These are phyloP conservation scores for Actinomortierella ambigua DNA, from an alignment of 371 early-diverging fungal species.

Conservation along the genomic window DNA sequence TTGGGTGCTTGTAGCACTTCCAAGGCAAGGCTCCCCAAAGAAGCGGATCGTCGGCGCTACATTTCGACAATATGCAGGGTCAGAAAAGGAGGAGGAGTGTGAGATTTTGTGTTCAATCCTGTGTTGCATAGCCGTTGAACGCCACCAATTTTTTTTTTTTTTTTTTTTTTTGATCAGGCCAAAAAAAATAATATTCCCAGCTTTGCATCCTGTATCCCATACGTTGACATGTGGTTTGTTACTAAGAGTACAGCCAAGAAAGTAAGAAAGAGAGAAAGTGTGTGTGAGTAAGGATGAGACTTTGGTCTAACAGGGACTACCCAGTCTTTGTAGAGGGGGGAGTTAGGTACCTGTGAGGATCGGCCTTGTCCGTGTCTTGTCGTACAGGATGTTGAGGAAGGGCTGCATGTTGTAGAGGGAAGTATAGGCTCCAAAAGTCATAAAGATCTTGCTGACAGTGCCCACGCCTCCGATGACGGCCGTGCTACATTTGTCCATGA, in stretches of 20 bases:
- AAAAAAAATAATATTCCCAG: conserved; percentile 1
- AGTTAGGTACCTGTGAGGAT: conserved; percentile 65
- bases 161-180: neutral
- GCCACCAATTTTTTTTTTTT: conserved; percentile 48
- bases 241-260: conserved; percentile 12
- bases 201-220: neutral
- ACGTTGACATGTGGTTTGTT: conserved; percentile 40
- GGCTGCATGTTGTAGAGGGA: conserved; percentile 61
- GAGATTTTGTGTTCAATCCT: neutral
- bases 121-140: conserved; percentile 45
- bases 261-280: conserved; percentile 1
- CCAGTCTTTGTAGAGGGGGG: neutral
- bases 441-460: conserved; percentile 52
- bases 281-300: neutral
- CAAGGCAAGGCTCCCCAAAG: conserved; percentile 79
- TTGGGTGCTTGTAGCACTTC: conserved; percentile 50
- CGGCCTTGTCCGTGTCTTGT: conserved; percentile 60
- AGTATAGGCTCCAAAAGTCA: conserved; percentile 58
- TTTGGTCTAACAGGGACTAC: neutral
- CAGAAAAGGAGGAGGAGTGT: neutral
- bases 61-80: conserved; percentile 13
- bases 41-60: conserved; percentile 82
- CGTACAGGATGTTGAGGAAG: conserved; percentile 59
- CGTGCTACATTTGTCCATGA: conserved; percentile 3
- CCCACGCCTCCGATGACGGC: conserved; percentile 38